Base-by-base conservation (phyloP, 306 rosid species). In the Cicer bijugum region DNA sequence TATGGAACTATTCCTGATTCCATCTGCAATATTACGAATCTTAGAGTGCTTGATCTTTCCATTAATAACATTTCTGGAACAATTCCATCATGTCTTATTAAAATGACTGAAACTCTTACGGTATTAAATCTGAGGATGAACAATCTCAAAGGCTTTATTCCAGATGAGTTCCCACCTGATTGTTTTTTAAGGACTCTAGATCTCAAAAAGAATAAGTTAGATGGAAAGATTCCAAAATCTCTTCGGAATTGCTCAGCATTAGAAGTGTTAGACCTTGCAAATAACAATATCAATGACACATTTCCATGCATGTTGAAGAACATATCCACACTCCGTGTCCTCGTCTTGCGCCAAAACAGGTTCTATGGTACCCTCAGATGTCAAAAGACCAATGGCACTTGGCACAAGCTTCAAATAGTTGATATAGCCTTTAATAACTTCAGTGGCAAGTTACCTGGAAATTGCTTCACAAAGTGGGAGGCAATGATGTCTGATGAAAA, bases 21-120 rank as follows among this genome's bases (percentile, higher is more conserved):
- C 35, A 6, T 88, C 3, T 86, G 90, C 87, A 69, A 37, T 1
- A 81, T 82, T 2, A 11, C 8, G 45, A 19, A 0, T 69, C 85
- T 86, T 47, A 16, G 60, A 65, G 87, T 86, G 28, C 87, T 88
- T 53, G 85, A 88, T 82, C 67, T 88, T 71, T 86, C 90, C 40
- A 0, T 6, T 7, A 87, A 85, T 62, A 42, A 12, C 2, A 20
- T 87, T 11, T 45, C 71, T 65, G 85, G 86, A 37, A 9, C 40
- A 42, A 61, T 86, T 71, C 89, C 87, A 2, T 23, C n/a, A 0
- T 84, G 90, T 43, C 12, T 62, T 0, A 39, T 86, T 12, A n/a
- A n/a, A 2, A 0, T 2, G n/a, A 65, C 45, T 20, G 8, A 14
- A 0, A 11, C 37, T 11, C 67, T 76, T 6, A 45, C 0, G 12